These are phyloP conservation scores for Podila clonocystis DNA, from an alignment of 192 early-diverging fungal genomes.

Conservation along the genomic window DNA sequence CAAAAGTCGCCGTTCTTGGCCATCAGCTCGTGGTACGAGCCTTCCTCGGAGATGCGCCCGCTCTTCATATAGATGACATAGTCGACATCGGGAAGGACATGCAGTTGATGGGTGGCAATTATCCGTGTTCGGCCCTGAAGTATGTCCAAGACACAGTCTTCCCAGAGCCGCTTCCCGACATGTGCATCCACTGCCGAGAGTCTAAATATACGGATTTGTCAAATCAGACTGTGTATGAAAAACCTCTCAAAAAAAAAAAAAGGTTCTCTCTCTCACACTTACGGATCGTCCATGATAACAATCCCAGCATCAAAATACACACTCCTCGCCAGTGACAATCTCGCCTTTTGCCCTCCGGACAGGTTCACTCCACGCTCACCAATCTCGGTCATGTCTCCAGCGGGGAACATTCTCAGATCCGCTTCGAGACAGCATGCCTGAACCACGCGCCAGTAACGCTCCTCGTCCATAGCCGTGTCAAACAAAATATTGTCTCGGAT, in stretches of 20 bases:
- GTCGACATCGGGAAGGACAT: slow-evolving; percentile 75
- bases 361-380: slow-evolving; percentile 88
- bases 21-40: slow-evolving; percentile 75
- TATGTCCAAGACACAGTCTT: slow-evolving; percentile 35
- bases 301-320: slow-evolving; percentile 75
- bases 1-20: slow-evolving; percentile 65
- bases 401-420: slow-evolving; percentile 57
- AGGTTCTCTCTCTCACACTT: no score
- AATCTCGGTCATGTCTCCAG: slow-evolving; percentile 42
- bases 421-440: slow-evolving; percentile 63
- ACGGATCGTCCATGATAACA: slow-evolving; percentile 86
- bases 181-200: slow-evolving; percentile 90
- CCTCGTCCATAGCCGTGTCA: slow-evolving; percentile 59
- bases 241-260: no score
- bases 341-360: slow-evolving; percentile 90
- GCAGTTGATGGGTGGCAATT: slow-evolving; percentile 84
- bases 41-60: slow-evolving; percentile 75
- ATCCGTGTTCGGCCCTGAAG: slow-evolving; percentile 77
- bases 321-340: slow-evolving; percentile 86
- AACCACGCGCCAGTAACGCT: slow-evolving; percentile 62
- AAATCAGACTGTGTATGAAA: no score
- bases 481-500: slow-evolving; percentile 80
- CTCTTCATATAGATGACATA: slow-evolving; percentile 76
- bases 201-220: no score
- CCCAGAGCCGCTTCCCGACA: slow-evolving; percentile 60